Conservation (phyloP, 768 basidiomycete species). For the Agrocybe praecox region DNA sequence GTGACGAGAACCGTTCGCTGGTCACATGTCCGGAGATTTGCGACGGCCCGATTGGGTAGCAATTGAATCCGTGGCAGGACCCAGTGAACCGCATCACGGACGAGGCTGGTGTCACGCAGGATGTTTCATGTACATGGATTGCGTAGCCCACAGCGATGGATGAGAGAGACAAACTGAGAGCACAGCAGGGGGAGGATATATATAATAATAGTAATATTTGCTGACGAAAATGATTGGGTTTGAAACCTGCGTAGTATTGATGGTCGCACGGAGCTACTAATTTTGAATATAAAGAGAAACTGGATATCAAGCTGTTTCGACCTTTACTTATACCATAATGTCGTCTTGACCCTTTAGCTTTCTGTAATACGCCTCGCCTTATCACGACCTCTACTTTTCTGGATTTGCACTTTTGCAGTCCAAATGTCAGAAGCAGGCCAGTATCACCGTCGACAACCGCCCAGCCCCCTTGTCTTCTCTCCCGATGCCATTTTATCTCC, state of each 20-base stretch:
- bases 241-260: conserved; percentile 7
- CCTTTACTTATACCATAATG: conserved; percentile 19
- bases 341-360: conserved; percentile 27
- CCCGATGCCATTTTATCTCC: conserved; percentile 65
- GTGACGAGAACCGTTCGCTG: not conserved
- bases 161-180: too few relatives aligned
- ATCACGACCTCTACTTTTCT: conserved; percentile 14
- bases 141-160: too few relatives aligned
- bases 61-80: not conserved
- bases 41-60: not conserved
- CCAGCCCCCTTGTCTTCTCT: conserved; percentile 81
- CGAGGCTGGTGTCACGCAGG: not conserved
- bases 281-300: conserved; percentile 10
- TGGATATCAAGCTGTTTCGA: not conserved
- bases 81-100: too few relatives aligned
- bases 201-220: too few relatives aligned
- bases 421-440: conserved; percentile 53
- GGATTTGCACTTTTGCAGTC: conserved; percentile 16
- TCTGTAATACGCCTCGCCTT: conserved; percentile 15
- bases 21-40: conserved; percentile 12
- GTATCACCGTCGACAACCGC: conserved; percentile 57
- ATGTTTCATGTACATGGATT: not conserved
- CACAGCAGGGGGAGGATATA: too few relatives aligned
- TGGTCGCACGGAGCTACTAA: conserved; percentile 20
- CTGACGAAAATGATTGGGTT: not conserved